Conservation (phyloP, 2,329 filamentous ascomycete species). For the Rutstroemia sp. region DNA sequence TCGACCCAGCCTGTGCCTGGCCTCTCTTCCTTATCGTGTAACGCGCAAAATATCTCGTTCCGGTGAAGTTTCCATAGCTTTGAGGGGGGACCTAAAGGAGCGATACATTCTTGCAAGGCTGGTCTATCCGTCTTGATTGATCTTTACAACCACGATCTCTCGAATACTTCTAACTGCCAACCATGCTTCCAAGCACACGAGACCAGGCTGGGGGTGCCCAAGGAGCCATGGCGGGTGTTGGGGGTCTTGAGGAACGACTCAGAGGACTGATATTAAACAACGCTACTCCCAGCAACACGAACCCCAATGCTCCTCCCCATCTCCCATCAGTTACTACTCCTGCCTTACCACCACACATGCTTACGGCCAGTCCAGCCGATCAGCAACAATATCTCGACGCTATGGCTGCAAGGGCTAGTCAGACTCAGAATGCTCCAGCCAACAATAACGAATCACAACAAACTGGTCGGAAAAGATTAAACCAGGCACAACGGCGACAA, state of each 20-base stretch:
- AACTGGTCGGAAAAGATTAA: slow-evolving; percentile 40
- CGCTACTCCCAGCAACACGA: slow-evolving; percentile 21
- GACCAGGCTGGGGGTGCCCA: not conserved
- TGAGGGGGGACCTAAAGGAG: too few relatives aligned
- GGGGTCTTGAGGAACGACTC: slow-evolving; percentile 47
- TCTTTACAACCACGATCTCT: not conserved
- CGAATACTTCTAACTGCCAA: not conserved
- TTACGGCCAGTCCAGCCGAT: slow-evolving; percentile 12
- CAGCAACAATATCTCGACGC: slow-evolving; percentile 19
- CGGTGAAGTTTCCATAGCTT: too few relatives aligned
- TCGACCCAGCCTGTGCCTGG: too few relatives aligned
- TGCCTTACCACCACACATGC: slow-evolving; percentile 20
- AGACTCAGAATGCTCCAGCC: slow-evolving; percentile 17
- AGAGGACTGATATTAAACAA: slow-evolving; percentile 53
- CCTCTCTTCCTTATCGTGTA: too few relatives aligned
- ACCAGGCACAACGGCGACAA: slow-evolving; percentile 56
- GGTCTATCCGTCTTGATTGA: too few relatives aligned
- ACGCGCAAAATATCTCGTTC: too few relatives aligned
- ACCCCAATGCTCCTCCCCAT: slow-evolving; percentile 21
- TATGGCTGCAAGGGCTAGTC: not conserved
- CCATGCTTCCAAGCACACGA: slow-evolving; percentile 4
- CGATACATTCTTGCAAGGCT: too few relatives aligned
- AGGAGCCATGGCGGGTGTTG: slow-evolving; percentile 4
- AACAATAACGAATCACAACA: slow-evolving; percentile 18
- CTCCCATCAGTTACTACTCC: slow-evolving; percentile 9